Conservation (phyloP, 306 rosid species). For the Vigna reflexopilosa region DNA sequence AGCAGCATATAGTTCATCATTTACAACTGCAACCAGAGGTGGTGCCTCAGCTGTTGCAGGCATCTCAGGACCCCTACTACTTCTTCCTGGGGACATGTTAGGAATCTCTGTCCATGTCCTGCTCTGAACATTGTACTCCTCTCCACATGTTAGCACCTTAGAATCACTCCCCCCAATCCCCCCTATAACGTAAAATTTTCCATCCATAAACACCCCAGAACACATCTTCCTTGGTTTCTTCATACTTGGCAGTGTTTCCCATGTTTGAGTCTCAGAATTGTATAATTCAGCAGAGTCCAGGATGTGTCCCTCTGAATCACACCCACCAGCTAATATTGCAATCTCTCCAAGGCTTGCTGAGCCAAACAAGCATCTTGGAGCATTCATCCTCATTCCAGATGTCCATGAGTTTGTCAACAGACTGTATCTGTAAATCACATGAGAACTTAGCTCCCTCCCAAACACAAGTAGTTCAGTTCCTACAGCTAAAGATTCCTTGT, state of each 20-base stretch:
- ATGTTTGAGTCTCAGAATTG: conserved; percentile 80
- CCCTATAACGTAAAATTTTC: conserved; percentile 81
- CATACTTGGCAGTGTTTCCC: conserved; percentile 80
- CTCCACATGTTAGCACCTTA: conserved; percentile 77
- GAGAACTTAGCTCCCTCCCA: conserved; percentile 74
- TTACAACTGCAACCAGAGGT: conserved; percentile 88
- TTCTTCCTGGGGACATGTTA: conserved; percentile 90
- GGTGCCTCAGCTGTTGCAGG: conserved; percentile 87
- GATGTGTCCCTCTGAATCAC: conserved; percentile 76
- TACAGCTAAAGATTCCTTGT: conserved; percentile 94
- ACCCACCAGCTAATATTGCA: conserved; percentile 96
- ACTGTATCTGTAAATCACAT: conserved; percentile 81
- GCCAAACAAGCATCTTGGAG: conserved; percentile 92
- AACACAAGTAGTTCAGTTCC: conserved; percentile 97
- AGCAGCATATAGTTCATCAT: conserved; percentile 82
- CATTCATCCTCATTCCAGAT: conserved; percentile 78
- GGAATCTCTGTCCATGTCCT: conserved; percentile 79
- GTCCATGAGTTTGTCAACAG: conserved; percentile 90
- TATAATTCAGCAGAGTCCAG: conserved; percentile 82
- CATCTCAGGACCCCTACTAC: conserved; percentile 57
- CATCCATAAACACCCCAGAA: conserved; percentile 91
- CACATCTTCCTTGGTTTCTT: conserved; percentile 87
- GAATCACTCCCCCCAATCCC: conserved; percentile 82
- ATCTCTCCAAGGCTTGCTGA: conserved; percentile 89
- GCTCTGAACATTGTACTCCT: conserved; percentile 76